Base-by-base conservation (phyloP, 2,329 filamentous ascomycete species). In the Mycogone perniciosa region DNA sequence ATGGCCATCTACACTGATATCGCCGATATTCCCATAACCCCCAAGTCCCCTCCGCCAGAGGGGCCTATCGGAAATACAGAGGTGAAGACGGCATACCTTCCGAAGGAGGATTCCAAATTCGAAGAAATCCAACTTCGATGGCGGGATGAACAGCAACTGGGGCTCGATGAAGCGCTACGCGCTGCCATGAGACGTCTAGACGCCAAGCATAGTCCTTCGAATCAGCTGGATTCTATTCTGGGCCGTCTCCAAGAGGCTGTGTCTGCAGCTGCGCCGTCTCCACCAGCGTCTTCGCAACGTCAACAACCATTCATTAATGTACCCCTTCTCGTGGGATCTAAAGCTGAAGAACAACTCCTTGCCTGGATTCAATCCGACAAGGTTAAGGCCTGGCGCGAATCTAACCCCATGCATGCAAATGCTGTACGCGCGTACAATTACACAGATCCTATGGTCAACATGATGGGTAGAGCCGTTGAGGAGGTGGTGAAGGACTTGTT, bases 1-100 rank as follows among this genome's bases (percentile, higher is more conserved):
- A 81, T 85, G 76, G 77, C 71, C n/a, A 70, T 82, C 41, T 84
- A 84, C 58, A 74, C 74, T 2, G 73, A 76, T 44, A 59, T 67
- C 1, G 68, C 72, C 4, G 79, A 82, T 54, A 81, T 82, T 44
- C 80, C 80, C 2, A 67, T 73, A 2, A 76, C 77, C 4, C 78
- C 80, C 9, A 77, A 77, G 59, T 82, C 79, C 9, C 79, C 80
- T 0, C 63, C 64, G 1, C 65, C 61, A 6, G 73, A 74, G 56
- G 53, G 58, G 10, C 51, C 56, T 3, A 50, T 56, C 35, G 50
- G 55, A 54, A 54, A 55, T 31, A 37, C 52, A 7, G 57, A 61
- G 31, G 43, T 59, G 29, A 71, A 64, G 51, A 60, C 65, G 4
- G 63, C 57, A 10, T 60, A 68, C 31, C 60, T 78, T 8, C 71